Percentiles rank a stretch among this genome's conserved stretches.
Conservation (phyloP, 441 rosid species). For the Metrosideros polymorpha region DNA sequence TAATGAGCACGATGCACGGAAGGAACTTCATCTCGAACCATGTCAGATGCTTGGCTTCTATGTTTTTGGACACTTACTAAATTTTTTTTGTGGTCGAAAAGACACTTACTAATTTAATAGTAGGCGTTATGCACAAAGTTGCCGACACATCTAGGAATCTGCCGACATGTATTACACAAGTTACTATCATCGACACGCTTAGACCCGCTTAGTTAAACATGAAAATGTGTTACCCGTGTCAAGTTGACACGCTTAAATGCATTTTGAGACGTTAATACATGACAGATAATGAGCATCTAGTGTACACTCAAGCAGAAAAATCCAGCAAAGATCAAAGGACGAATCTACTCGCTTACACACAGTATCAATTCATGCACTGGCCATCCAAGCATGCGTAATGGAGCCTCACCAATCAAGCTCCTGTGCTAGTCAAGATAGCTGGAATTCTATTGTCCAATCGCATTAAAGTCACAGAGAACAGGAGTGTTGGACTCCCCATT, state of each 20-base stretch:
- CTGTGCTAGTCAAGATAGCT: background rate
- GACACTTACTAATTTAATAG: background rate
- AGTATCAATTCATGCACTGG: background rate
- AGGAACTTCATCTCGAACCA: background rate
- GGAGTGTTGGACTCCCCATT: background rate
- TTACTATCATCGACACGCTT: background rate
- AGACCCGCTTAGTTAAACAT: background rate
- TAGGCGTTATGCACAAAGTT: background rate
- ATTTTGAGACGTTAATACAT: background rate
- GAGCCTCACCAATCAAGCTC: background rate
- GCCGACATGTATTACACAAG: background rate
- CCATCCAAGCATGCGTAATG: background rate
- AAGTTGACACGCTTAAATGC: background rate
- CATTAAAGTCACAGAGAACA: background rate
- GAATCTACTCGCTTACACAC: background rate
- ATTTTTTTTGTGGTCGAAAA: too few relatives aligned
- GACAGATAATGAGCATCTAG: background rate
- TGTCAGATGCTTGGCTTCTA: background rate
- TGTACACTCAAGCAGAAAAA: background rate
- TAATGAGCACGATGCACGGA: background rate
- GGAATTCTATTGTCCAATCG: background rate
- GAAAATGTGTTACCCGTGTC: background rate
- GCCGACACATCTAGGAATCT: background rate
- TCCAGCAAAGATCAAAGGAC: background rate
- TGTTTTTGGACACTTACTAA: background rate